These are phyloP conservation scores for Mikania micrantha DNA, from an alignment of 129 eudicot species.

Conservation along the genomic window DNA sequence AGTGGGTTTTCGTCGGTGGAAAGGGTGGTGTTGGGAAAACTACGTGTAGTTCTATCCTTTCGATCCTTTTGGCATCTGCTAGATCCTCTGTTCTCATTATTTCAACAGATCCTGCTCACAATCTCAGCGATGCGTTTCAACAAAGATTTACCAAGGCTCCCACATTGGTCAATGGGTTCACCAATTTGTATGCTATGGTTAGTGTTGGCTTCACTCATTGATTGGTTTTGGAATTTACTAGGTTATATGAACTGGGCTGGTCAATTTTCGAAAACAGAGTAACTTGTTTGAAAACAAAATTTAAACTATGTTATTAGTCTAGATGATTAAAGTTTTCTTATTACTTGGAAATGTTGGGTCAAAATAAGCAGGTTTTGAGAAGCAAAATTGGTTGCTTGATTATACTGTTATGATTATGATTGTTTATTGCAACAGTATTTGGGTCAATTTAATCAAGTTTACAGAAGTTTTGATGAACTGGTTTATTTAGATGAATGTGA, in stretches of 20 bases:
- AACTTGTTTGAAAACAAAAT: neutral
- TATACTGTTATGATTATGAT: neutral
- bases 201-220: neutral
- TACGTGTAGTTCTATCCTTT: slow-evolving; percentile 84
- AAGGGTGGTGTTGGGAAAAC: slow-evolving; percentile 99
- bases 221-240: neutral
- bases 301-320: neutral
- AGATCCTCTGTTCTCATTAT: slow-evolving; percentile 87
- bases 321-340: too few species aligned
- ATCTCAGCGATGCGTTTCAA: slow-evolving; percentile 96
- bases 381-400: neutral
- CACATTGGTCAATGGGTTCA: slow-evolving; percentile 83
- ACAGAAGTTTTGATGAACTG: neutral
- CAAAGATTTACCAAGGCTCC: slow-evolving; percentile 84
- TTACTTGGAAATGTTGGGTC: neutral
- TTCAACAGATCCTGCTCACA: slow-evolving; percentile 97
- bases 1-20: slow-evolving; percentile 98
- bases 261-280: neutral
- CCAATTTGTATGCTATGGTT: slow-evolving; percentile 95
- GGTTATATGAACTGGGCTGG: neutral
- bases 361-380: neutral
- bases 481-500: neutral
- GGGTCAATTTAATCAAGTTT: neutral
- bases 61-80: slow-evolving; percentile 61
- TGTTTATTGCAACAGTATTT: neutral